Evolutionary conservation across 805 yeast species (phyloP), one percentile per base, ranked within the genome.

Genomic region (Komagataella phaffii): DNA sequence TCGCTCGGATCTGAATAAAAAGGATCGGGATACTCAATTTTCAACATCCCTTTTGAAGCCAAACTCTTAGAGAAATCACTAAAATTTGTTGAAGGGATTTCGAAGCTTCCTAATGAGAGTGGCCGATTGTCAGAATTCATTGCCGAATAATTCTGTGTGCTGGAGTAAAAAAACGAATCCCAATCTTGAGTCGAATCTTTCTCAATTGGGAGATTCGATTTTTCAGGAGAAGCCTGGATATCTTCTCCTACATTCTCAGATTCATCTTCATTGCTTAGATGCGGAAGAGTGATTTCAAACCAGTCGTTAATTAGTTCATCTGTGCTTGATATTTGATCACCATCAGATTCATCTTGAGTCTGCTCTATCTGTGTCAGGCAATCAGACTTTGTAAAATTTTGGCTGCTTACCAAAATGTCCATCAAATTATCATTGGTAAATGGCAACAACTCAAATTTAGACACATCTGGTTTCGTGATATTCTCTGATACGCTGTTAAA

Each of bases 21-120:
- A 0, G 96, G 95, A 55, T 78, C 84, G 1, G 58, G 53, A 59
- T 84, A 83, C 12, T 79, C 73, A 12, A 78, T 64, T 55, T 75
- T 71, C 2, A 85, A 73, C 12, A 74, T 57, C 0, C 81, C 82
- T 23, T 61, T 56, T 0, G 46, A 18, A 36, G 75, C 79, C 30
- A 85, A 67, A 12, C 59, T 52, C 2, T 56, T 43, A 7, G 47
- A n/a, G 30, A 52, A 54, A 3, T 24, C 44, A 8, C 30, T 12
- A 5, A 17, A 17, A 21, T 46, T 19, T 12, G 30, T 24, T 12
- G 45, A 30, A 23, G 45, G 44, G 10, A 14, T 14, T 10, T 8
- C 30, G 5, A 30, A 7, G 14, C 5, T 30, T 2, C 14, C 40
- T 30, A 8, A 8, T 14, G 14, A 30, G 14, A 10, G 14, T 30